Evolutionary conservation across 176 grass and related monocot species (phyloP), one percentile per base, ranked within the genome.

Genomic region (Panicum miliaceum): DNA sequence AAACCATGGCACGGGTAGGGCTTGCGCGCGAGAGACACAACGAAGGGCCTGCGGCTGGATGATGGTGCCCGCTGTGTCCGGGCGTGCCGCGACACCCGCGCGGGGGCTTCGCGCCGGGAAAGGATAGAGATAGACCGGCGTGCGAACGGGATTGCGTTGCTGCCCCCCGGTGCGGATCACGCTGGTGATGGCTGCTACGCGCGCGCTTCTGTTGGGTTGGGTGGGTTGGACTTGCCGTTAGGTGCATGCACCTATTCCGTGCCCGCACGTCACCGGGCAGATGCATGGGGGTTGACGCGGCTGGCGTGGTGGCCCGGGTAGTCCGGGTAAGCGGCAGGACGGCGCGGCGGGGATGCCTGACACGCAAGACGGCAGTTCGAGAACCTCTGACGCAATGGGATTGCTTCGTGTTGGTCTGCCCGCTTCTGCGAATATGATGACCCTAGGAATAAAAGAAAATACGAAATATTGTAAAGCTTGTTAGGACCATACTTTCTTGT

Each of bases 261-360:
- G 38, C 56, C 76, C 38, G 58, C 58, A 47, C n/a, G 76, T 47
- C 40, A 71, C 68, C 19, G 37, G 73, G 53, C 73, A 58, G 51
- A 6, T 3, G 35, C 20, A 15, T 15, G 45, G 45, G 22, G 12
- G 53, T 37, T 13, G 50, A 43, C 71, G 29, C 29, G 46, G 45
- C 11, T 47, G 11, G 45, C 45, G 45, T 47, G 45, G 0, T 13
- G 45, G 40, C 40, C 40, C 40, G 40, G 40, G 40, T 41, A 41
- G 40, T 41, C 40, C 40, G 40, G 40, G 40, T 41, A 41, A 41
- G 40, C 40, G 40, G 40, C 40, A 4, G 40, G 40, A 41, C 40
- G 40, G 40, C 40, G 40, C 40, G 40, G 40, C 40, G 40, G 40
- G 40, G 40, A 41, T 7, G 40, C 4, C 40, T 41, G 7, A 4